Percentiles rank a stretch among this genome's conserved stretches.
Conservation (phyloP, 1,284 basidiomycete species). For the Exobasidium cylindrosporum region DNA sequence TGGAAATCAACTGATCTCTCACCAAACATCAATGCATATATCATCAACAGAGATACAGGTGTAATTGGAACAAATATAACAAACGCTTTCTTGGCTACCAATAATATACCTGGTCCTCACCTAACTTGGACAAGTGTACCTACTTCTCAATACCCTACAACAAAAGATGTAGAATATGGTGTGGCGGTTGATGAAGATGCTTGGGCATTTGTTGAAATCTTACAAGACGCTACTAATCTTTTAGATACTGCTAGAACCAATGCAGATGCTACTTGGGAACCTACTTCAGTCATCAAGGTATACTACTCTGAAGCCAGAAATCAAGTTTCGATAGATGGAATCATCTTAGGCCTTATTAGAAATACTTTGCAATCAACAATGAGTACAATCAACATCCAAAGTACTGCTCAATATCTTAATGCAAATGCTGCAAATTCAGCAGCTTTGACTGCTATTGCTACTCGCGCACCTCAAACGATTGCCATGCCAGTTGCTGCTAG, state of each 20-base stretch:
- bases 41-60: conserved; percentile 44
- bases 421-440: conserved; percentile 23
- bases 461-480: conserved; percentile 64
- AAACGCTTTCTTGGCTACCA: conserved; percentile 29
- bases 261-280: conserved; percentile 41
- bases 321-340: conserved; percentile 24
- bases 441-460: conserved; percentile 40
- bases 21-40: conserved; percentile 32
- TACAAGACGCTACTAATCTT: conserved; percentile 27
- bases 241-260: conserved; percentile 32
- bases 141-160: conserved; percentile 25
- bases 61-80: conserved; percentile 32
- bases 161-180: conserved; percentile 26
- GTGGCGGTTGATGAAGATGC: conserved; percentile 28
- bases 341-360: conserved; percentile 6
- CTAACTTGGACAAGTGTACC: conserved; percentile 35
- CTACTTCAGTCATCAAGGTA: conserved; percentile 28
- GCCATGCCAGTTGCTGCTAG: conserved; percentile 61
- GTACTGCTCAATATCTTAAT: conserved; percentile 33
- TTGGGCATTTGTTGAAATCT: conserved; percentile 33
- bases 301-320: conserved; percentile 39
- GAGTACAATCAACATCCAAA: conserved; percentile 16
- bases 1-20: conserved; percentile 33
- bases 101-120: conserved; percentile 33
- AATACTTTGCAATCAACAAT: background rate